These are phyloP conservation scores for Buddleja alternifolia DNA, from an alignment of 257 asterid species.

Conservation along the genomic window DNA sequence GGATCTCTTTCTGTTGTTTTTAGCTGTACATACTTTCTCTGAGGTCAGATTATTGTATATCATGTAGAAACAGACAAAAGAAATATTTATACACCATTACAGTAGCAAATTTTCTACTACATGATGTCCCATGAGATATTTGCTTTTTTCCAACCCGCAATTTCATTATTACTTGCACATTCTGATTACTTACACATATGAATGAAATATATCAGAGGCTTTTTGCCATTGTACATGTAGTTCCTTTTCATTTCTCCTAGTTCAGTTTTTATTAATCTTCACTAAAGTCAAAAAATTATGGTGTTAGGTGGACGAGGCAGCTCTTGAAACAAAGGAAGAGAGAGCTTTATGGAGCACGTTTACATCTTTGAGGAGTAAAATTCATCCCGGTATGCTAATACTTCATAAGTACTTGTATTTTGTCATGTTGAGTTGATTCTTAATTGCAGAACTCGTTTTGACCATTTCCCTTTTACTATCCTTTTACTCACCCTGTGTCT, in stretches of 20 bases:
- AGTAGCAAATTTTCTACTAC: neutral
- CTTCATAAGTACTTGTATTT: conserved; percentile 16
- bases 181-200: neutral
- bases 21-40: neutral
- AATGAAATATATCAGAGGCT: neutral
- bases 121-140: neutral
- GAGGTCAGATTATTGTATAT: neutral
- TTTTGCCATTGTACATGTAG: neutral
- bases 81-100: too few relatives aligned
- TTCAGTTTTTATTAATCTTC: conserved; percentile 15
- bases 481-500: conserved; percentile 19
- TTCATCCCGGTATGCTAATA: conserved; percentile 59
- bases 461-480: neutral
- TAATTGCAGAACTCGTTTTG: conserved; percentile 11
- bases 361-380: conserved; percentile 63
- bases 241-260: neutral
- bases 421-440: conserved; percentile 4
- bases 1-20: too few relatives aligned
- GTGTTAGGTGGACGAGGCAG: conserved; percentile 83
- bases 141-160: neutral
- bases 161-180: conserved; percentile 3
- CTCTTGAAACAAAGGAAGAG: conserved; percentile 81
- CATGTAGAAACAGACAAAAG: neutral
- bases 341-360: conserved; percentile 77
- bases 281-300: conserved; percentile 18